Base-by-base conservation (phyloP, 169 alveolate genomes). In the Plasmodium vivax region DNA sequence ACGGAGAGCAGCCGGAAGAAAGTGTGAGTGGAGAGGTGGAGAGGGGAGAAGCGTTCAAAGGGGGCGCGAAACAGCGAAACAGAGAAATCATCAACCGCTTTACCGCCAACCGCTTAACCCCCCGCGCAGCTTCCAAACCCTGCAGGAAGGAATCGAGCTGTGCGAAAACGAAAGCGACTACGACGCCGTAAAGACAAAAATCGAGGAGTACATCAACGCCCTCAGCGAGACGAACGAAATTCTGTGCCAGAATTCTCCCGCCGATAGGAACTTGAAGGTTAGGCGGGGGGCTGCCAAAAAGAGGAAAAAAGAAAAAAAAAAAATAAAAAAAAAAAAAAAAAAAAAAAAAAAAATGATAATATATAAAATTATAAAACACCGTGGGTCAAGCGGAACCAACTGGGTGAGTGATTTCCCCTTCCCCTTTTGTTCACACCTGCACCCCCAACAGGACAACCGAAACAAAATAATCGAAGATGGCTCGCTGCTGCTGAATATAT, bases 401-500 rank as follows among this genome's bases (percentile, higher is more conserved):
- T n/a, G n/a, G 58, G 2, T 9, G 58, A 12, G n/a, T 2, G 5
- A 47, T 47, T 38, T 5, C 45, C 45, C 45, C 45, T 38, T 47
- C 58, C 0, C n/a, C n/a, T 12, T n/a, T 2, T 1, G 36, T 16
- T 77, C 32, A 38, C 7, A 77, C 8, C 34, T 62, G 84, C 34
- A 6, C 47, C 30, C 10, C 34, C 27, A 54, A 54, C 36, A 87
- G 93, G 93, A 87, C n/a, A 87, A 87, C 47, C 56, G 93, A 36
- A 71, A 87, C 54, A 87, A 87, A 77, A 54, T 87, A 87, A 87
- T 87, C 47, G 71, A 87, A 58, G 93, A 87, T 58, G 93, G 93
- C 5, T 43, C 62, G 12, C 82, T 87, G 19, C 74, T 87, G 34
- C 58, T 87, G n/a, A 87, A 87, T 6, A 71, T 87, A 19, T 87